Conservation (phyloP, 345 rosid genomes). For the Ceriops tagal region DNA sequence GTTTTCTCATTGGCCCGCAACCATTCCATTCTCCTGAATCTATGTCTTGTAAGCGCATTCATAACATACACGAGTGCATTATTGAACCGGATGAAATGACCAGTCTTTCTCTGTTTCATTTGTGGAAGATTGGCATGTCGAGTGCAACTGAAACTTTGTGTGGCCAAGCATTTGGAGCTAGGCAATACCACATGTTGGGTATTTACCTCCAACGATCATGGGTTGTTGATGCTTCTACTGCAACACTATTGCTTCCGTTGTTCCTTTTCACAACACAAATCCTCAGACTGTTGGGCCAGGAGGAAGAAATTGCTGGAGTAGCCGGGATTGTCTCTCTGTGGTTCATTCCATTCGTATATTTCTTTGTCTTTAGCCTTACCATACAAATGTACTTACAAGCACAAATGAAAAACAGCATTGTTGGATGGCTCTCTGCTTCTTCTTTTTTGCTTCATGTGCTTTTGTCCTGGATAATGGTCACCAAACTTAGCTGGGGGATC, state of each 20-base stretch:
- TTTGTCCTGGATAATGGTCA: constrained; percentile 43
- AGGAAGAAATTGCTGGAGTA: constrained; percentile 34
- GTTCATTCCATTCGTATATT: constrained; percentile 49
- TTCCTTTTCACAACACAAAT: constrained; percentile 41
- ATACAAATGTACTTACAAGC: constrained; percentile 57
- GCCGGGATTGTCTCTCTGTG: constrained; percentile 43
- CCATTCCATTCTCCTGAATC: neutral
- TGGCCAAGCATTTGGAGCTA: constrained; percentile 62
- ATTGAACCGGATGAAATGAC: no score
- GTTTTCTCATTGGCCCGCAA: neutral
- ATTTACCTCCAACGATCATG: constrained; percentile 56
- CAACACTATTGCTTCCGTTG: constrained; percentile 39
- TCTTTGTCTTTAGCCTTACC: constrained; percentile 37
- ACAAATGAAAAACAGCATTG: constrained; percentile 44
- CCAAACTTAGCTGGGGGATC: constrained; percentile 35
- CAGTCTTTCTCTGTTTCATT: neutral
- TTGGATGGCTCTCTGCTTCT: constrained; percentile 38
- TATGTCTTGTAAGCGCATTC: no score
- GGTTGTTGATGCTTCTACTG: constrained; percentile 35
- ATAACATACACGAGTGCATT: no score
- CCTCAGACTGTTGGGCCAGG: constrained; percentile 41
- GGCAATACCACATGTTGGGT: constrained; percentile 60
- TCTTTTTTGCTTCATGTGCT: constrained; percentile 32
- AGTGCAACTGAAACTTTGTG: constrained; percentile 59
- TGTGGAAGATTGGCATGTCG: constrained; percentile 49